phyloP scores from a whole-genome alignment of 352 stramenopile genomes.

The Phytophthora sansomeana region DNA sequence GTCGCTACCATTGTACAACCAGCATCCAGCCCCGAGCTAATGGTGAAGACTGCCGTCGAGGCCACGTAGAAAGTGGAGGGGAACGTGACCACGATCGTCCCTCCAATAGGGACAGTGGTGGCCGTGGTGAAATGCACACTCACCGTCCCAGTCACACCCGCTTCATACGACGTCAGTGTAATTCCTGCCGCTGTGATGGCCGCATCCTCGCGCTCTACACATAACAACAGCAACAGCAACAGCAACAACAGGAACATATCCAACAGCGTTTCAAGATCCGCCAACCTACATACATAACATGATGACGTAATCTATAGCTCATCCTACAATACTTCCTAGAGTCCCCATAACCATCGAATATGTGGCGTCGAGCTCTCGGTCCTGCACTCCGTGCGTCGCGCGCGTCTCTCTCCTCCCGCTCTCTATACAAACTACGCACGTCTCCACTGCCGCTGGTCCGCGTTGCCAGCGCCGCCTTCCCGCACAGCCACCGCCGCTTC shows the following conservation, averaged over 20 bases:
- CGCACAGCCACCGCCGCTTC: slow-evolving; percentile 18
- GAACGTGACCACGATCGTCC: slow-evolving; percentile 60
- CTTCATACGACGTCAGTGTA: slow-evolving; percentile 27
- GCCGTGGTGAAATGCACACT: slow-evolving; percentile 49
- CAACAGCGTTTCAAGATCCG: slow-evolving; percentile 19
- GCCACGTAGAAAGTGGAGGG: slow-evolving; percentile 57
- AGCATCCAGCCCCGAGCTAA: slow-evolving; percentile 33
- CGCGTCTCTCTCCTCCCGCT: slow-evolving; percentile 4
- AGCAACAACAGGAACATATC: slow-evolving; percentile 1
- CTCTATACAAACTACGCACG: not conserved
- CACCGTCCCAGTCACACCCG: slow-evolving; percentile 44
- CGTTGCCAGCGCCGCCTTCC: not conserved
- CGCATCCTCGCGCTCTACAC: slow-evolving; percentile 15
- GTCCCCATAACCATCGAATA: not conserved
- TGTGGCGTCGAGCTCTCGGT: slow-evolving; percentile 40
- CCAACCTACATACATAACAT: not conserved
- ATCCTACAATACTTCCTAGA: not conserved
- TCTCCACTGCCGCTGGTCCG: not conserved
- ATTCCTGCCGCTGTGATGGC: slow-evolving; percentile 48
- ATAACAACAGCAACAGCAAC: slow-evolving; percentile 15
- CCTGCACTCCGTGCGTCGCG: slow-evolving; percentile 16
- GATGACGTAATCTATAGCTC: not conserved
- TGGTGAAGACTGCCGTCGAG: slow-evolving; percentile 27
- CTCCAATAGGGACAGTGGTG: slow-evolving; percentile 44
- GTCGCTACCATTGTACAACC: slow-evolving; percentile 37